These are phyloP conservation scores for Brassica hybrid DNA, from an alignment of 441 rosid genomes.

Conservation along the genomic window DNA sequence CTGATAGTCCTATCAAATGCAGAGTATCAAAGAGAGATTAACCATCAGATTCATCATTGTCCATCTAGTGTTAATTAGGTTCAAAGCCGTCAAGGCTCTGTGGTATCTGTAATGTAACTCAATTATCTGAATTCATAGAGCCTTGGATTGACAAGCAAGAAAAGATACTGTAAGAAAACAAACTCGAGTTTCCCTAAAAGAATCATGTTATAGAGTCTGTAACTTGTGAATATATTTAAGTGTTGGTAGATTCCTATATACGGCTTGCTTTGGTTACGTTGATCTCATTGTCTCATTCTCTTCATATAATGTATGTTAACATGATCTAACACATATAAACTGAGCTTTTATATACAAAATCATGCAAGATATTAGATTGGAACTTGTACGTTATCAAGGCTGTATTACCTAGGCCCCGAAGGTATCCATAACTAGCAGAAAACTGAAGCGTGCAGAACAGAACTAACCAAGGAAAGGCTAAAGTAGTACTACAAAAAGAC, in stretches of 20 bases:
- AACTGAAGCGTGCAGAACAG: neutral
- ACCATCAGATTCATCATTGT: neutral
- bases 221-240: no score
- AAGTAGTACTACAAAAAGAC: neutral
- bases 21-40: neutral
- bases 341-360: neutral
- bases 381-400: neutral
- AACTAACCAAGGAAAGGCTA: neutral
- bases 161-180: neutral
- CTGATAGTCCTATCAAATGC: neutral
- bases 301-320: neutral
- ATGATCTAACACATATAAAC: neutral
- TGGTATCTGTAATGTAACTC: neutral
- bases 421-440: slow-evolving; percentile 1
- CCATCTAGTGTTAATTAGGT: neutral
- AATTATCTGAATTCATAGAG: neutral
- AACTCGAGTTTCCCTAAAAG: no score
- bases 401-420: neutral
- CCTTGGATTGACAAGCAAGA: neutral
- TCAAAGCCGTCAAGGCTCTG: neutral
- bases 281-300: no score
- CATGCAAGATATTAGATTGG: neutral
- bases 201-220: no score
- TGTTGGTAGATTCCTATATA: no score
- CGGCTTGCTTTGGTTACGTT: no score